Percentiles rank a stretch among this genome's conserved stretches.
Evolutionary conservation across 1,284 basidiomycete genomes (phyloP).

Genomic region (Paramarasmius palmivorus): DNA sequence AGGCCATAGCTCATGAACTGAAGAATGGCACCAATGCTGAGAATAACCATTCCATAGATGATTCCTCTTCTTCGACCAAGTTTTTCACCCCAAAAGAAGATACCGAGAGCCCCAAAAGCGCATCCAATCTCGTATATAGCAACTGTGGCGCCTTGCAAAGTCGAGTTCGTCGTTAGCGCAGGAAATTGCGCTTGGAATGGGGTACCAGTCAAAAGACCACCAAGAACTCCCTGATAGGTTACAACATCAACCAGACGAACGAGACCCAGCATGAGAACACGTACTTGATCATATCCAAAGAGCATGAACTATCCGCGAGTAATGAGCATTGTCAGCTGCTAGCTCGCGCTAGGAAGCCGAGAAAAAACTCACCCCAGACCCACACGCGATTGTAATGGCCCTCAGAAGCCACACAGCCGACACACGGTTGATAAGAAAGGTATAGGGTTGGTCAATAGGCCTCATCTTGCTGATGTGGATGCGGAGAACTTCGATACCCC

Average conservation of each 20-base stretch:
- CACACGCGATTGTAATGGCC: constrained; percentile 5
- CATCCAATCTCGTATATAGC: constrained; percentile 12
- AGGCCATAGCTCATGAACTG: constrained; percentile 18
- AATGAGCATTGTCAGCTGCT: neutral
- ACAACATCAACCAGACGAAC: neutral
- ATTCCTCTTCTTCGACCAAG: constrained; percentile 20
- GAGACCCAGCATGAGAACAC: neutral
- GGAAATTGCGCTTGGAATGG: constrained; percentile 10
- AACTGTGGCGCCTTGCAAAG: constrained; percentile 10
- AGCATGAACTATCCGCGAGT: no score
- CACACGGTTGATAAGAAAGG: neutral
- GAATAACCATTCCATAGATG: constrained; percentile 14
- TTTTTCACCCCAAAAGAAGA: constrained; percentile 16
- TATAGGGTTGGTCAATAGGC: neutral
- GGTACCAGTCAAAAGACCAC: constrained; percentile 8
- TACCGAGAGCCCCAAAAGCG: constrained; percentile 3
- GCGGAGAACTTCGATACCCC: no score
- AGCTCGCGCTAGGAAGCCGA: no score
- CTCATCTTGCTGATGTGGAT: neutral
- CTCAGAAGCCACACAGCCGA: neutral
- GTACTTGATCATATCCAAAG: no score
- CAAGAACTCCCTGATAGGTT: constrained; percentile 6
- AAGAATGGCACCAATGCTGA: constrained; percentile 15
- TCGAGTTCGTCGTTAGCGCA: constrained; percentile 6
- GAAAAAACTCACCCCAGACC: constrained; percentile 9